Percentiles rank a stretch among this genome's conserved stretches.
phyloP scores from a whole-genome alignment of 345 rosid genomes.

The Anacardium occidentale region DNA sequence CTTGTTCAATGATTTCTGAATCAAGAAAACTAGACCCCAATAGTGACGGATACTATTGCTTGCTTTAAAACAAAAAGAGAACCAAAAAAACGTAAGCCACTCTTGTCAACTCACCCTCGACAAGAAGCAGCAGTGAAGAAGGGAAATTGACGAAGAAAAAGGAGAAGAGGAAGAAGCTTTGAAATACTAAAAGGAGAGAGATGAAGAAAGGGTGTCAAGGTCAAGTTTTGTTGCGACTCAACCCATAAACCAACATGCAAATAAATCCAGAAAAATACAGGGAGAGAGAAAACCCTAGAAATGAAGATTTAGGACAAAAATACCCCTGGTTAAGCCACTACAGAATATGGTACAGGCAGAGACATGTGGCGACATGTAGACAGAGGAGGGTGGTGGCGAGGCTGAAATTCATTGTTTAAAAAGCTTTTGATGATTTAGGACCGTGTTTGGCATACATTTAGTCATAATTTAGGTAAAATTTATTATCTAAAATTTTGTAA shows the following conservation, averaged over 20 bases:
- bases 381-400: slow-evolving; percentile 10
- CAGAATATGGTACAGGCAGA: too few relatives aligned
- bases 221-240: not conserved
- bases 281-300: slow-evolving; percentile 11
- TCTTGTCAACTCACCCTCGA: not conserved
- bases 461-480: too few relatives aligned
- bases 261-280: not conserved
- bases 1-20: slow-evolving; percentile 17
- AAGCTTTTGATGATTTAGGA: not conserved
- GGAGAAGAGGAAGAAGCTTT: not conserved
- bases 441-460: too few relatives aligned
- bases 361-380: slow-evolving; percentile 43
- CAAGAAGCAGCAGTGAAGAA: not conserved
- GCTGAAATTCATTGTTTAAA: not conserved
- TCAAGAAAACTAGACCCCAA: not conserved
- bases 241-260: slow-evolving; percentile 11
- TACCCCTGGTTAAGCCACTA: not conserved
- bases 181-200: not conserved
- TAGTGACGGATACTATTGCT: too few relatives aligned
- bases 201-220: not conserved
- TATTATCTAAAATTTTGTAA: too few relatives aligned
- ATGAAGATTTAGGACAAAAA: slow-evolving; percentile 14
- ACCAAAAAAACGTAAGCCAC: not conserved
- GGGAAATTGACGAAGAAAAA: not conserved
- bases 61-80: not conserved